Evolutionary conservation across 2,329 filamentous ascomycete genomes (phyloP).

Genomic region (Ophiostoma sp.): DNA sequence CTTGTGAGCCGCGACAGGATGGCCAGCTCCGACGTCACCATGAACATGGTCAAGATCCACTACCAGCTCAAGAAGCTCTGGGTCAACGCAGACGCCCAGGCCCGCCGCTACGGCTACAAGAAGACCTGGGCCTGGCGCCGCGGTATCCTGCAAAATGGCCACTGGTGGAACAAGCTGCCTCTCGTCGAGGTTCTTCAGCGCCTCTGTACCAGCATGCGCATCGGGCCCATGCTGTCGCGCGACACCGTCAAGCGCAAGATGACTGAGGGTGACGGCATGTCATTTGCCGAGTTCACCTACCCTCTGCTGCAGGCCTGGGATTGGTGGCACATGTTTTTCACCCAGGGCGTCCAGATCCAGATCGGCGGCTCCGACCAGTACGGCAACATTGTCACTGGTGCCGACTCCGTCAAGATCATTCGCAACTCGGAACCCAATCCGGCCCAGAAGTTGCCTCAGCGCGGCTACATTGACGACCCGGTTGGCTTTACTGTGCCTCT

Average conservation of each 20-base stretch:
- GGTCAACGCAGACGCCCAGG: constrained; percentile 63
- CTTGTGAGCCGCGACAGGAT: constrained; percentile 55
- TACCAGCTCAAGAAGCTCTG: constrained; percentile 69
- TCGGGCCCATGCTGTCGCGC: constrained; percentile 81
- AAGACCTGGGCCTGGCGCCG: constrained; percentile 61
- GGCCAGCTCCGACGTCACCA: constrained; percentile 47
- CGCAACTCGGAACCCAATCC: constrained; percentile 51
- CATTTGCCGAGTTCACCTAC: constrained; percentile 87
- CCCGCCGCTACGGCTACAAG: constrained; percentile 58
- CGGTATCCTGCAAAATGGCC: constrained; percentile 71
- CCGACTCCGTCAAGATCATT: constrained; percentile 76
- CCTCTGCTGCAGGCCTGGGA: constrained; percentile 94
- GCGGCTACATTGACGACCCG: constrained; percentile 49
- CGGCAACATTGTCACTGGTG: constrained; percentile 88
- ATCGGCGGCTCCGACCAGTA: constrained; percentile 95
- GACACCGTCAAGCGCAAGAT: constrained; percentile 74
- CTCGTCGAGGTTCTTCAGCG: constrained; percentile 70
- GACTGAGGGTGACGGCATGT: constrained; percentile 85
- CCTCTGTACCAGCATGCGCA: constrained; percentile 66
- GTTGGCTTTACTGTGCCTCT: constrained; percentile 88
- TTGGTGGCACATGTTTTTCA: constrained; percentile 79
- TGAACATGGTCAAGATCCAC: constrained; percentile 64
- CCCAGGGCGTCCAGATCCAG: constrained; percentile 69
- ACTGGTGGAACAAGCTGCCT: constrained; percentile 70
- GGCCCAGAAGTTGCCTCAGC: constrained; percentile 36